Conservation (phyloP, 441 rosid species). For the Pelargonium fulgidum region DNA sequence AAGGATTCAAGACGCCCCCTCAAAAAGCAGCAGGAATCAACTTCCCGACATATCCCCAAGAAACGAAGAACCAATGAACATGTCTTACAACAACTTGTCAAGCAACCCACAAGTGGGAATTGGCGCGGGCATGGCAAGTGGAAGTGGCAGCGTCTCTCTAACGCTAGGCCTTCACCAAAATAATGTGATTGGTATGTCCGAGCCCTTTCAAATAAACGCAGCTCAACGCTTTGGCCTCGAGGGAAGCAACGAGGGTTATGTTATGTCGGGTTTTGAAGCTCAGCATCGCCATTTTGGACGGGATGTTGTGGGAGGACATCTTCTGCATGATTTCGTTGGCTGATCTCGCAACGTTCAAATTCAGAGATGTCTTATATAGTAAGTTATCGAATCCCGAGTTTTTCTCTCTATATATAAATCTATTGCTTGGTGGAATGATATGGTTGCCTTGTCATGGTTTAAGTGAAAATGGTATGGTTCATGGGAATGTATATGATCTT, state of each 20-base stretch:
- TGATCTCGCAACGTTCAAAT: conserved; percentile 18
- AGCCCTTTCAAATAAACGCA: conserved; percentile 51
- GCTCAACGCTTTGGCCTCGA: conserved; percentile 66
- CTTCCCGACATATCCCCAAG: conserved; percentile 21
- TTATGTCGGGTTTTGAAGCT: conserved; percentile 45
- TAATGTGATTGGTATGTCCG: conserved; percentile 44
- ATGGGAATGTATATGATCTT: too few relatives aligned
- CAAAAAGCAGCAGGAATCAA: conserved; percentile 39
- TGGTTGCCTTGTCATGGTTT: too few relatives aligned
- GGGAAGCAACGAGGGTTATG: conserved; percentile 38
- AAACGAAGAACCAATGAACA: conserved; percentile 27
- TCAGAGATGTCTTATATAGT: too few relatives aligned
- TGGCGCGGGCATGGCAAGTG: conserved; percentile 35
- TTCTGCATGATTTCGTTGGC: conserved; percentile 76
- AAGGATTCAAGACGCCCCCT: conserved; percentile 35
- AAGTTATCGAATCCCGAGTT: too few relatives aligned
- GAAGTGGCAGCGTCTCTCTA: conserved; percentile 50
- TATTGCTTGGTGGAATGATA: too few relatives aligned
- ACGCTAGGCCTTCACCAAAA: conserved; percentile 85
- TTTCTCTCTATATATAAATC: too few relatives aligned
- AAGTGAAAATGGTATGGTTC: too few relatives aligned
- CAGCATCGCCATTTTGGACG: conserved; percentile 60
- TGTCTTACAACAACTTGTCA: conserved; percentile 30
- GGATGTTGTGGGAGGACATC: conserved; percentile 57
- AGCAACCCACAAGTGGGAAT: conserved; percentile 37